Evolutionary conservation across 2,329 filamentous ascomycete species (phyloP).

Genomic region (Furcasterigmium furcatum): DNA sequence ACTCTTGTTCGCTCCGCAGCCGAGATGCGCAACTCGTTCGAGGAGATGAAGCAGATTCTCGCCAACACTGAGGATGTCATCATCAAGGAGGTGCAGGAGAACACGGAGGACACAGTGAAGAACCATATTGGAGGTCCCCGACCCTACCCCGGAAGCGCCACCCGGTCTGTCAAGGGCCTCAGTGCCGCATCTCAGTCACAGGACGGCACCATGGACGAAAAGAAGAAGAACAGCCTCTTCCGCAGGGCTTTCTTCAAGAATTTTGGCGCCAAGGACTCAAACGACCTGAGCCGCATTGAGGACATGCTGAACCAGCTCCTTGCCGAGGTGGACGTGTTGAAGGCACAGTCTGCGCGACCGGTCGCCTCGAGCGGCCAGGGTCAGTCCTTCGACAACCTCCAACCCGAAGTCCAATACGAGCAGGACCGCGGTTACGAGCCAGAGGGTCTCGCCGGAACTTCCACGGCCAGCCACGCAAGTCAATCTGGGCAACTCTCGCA

Average conservation of each 20-base stretch:
- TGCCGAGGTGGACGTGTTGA: constrained; percentile 83
- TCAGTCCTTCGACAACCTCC: constrained; percentile 66
- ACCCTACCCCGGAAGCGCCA: constrained; percentile 67
- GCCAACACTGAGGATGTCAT: constrained; percentile 87
- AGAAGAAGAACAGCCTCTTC: constrained; percentile 83
- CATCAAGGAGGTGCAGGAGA: constrained; percentile 81
- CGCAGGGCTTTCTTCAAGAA: constrained; percentile 92
- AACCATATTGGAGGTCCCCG: constrained; percentile 82
- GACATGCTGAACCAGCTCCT: constrained; percentile 90
- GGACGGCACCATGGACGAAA: constrained; percentile 48
- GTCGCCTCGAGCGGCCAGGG: constrained; percentile 45
- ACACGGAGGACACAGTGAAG: constrained; percentile 81
- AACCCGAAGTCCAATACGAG: constrained; percentile 60
- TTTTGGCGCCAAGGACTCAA: constrained; percentile 80
- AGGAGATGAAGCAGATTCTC: constrained; percentile 91
- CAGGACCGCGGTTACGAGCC: constrained; percentile 78
- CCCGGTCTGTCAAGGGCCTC: constrained; percentile 54
- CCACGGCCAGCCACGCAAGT: constrained; percentile 62
- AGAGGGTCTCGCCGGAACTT: constrained; percentile 74
- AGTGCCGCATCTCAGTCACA: constrained; percentile 39
- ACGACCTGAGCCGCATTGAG: constrained; percentile 84
- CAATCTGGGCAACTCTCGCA: constrained; percentile 75
- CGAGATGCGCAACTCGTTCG: constrained; percentile 95
- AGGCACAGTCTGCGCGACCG: constrained; percentile 50
- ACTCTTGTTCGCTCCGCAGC: constrained; percentile 90